Percentiles rank a stretch among this genome's conserved stretches.
Evolutionary conservation across 768 basidiomycete genomes (phyloP).

Genomic region (Dioszegia aurantiaca): DNA sequence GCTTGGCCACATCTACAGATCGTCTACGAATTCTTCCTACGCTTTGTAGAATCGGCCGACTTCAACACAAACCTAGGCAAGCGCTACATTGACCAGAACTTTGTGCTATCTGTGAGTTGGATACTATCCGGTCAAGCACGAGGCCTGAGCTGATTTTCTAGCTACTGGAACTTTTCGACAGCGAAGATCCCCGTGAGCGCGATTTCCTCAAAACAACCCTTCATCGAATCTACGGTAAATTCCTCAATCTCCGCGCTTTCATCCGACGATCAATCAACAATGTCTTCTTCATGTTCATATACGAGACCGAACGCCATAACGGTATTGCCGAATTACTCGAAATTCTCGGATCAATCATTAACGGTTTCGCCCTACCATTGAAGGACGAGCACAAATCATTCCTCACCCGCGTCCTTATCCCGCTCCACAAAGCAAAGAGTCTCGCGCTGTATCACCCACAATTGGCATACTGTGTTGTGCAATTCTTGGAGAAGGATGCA

Average conservation of each 20-base stretch:
- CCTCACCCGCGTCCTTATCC: slow-evolving; percentile 86
- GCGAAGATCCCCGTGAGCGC: slow-evolving; percentile 96
- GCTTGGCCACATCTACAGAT: slow-evolving; percentile 99
- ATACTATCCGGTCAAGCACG: not conserved
- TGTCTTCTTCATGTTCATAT: slow-evolving; percentile 98
- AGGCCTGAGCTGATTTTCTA: slow-evolving; percentile 47
- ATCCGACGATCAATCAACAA: slow-evolving; percentile 99
- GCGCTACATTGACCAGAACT: slow-evolving; percentile 92
- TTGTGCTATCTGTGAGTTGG: slow-evolving; percentile 67
- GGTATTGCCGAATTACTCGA: slow-evolving; percentile 97
- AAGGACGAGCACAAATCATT: slow-evolving; percentile 99
- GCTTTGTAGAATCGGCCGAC: slow-evolving; percentile 95
- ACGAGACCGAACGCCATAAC: slow-evolving; percentile 98
- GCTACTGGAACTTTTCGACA: slow-evolving; percentile 95
- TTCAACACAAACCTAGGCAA: slow-evolving; percentile 98
- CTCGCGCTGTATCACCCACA: slow-evolving; percentile 99
- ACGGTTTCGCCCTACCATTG: slow-evolving; percentile 93
- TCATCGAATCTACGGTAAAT: slow-evolving; percentile 98
- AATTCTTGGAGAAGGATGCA: slow-evolving; percentile 96
- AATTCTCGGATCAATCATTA: slow-evolving; percentile 98
- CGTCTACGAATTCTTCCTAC: slow-evolving; percentile 99
- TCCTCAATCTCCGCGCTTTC: slow-evolving; percentile 96
- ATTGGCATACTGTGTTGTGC: slow-evolving; percentile 96
- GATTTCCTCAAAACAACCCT: slow-evolving; percentile 99
- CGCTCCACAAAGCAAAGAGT: slow-evolving; percentile 95